These are phyloP conservation scores for Phycomyces nitens DNA, from an alignment of 192 early-diverging fungal genomes.

Conservation along the genomic window DNA sequence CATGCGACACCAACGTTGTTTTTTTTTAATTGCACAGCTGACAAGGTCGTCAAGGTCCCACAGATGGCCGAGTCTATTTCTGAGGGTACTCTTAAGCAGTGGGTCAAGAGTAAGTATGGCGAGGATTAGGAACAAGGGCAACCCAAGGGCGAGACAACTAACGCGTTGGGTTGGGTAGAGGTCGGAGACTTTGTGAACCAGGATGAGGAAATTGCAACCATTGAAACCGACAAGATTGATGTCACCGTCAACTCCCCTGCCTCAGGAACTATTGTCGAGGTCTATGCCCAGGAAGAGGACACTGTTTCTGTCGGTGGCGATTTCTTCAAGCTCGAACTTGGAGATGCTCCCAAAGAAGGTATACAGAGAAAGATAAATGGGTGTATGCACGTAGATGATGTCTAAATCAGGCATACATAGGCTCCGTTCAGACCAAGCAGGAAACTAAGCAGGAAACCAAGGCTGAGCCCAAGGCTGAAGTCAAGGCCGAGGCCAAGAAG, in stretches of 20 bases:
- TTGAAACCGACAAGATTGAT: constrained; percentile 99
- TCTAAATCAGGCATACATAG: constrained; percentile 2
- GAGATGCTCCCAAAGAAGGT: constrained; percentile 63
- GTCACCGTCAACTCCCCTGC: constrained; percentile 96
- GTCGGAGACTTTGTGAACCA: constrained; percentile 91
- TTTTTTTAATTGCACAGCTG: constrained; percentile 43
- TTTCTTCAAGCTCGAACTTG: constrained; percentile 88
- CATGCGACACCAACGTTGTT: not conserved
- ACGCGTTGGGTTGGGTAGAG: constrained; percentile 49
- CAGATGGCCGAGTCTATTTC: constrained; percentile 98
- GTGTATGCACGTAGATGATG: constrained; percentile 9
- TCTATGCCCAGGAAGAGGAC: constrained; percentile 36
- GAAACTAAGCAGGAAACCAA: constrained; percentile 40
- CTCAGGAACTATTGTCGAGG: constrained; percentile 73
- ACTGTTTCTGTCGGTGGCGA: constrained; percentile 64
- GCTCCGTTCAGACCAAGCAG: constrained; percentile 19
- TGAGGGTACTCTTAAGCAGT: constrained; percentile 93
- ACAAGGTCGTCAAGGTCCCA: constrained; percentile 89
- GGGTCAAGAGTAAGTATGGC: constrained; percentile 82
- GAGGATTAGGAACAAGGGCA: not conserved
- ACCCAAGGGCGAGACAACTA: not conserved
- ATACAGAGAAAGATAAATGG: constrained; percentile 1
- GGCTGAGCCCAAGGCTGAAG: constrained; percentile 42
- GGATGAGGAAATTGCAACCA: constrained; percentile 95
- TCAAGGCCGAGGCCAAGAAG: constrained; percentile 29